phyloP scores from a whole-genome alignment of 164 flowering plant genomes.

The Vitis rotundifolia region DNA sequence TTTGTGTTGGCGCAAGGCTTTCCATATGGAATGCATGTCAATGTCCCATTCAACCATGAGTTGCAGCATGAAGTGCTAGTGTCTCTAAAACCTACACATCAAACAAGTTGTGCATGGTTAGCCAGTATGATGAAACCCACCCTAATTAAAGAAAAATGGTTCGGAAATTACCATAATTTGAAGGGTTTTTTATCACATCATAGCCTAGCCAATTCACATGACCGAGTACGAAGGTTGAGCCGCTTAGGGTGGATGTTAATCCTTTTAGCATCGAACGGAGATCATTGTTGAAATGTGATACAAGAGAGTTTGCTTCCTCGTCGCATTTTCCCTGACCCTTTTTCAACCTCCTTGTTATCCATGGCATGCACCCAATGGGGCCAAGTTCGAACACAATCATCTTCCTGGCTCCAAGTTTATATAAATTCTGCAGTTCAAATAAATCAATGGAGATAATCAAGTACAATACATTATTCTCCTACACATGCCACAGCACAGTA shows the following conservation, averaged over 20 bases:
- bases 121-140: not conserved
- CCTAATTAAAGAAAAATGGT: not conserved
- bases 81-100: conserved; percentile 34
- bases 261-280: conserved; percentile 31
- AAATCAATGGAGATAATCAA: not conserved
- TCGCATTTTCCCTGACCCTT: conserved; percentile 33
- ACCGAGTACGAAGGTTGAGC: conserved; percentile 41
- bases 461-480: not conserved
- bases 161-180: conserved; percentile 36
- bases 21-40: conserved; percentile 38
- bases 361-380: conserved; percentile 50
- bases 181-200: conserved; percentile 35
- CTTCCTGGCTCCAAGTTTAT: conserved; percentile 39
- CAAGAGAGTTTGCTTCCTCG: conserved; percentile 32
- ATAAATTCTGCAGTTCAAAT: conserved; percentile 27
- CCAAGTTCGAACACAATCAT: conserved; percentile 36
- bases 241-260: conserved; percentile 26
- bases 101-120: no score
- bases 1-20: conserved; percentile 29
- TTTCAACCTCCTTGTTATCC: conserved; percentile 9
- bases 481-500: not conserved
- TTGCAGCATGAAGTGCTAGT: conserved; percentile 42
- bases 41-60: conserved; percentile 35
- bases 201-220: conserved; percentile 25
- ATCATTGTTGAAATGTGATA: conserved; percentile 25